Base-by-base conservation (phyloP, 371 early-diverging fungal genomes). In the Syncephalastrum sp. region DNA sequence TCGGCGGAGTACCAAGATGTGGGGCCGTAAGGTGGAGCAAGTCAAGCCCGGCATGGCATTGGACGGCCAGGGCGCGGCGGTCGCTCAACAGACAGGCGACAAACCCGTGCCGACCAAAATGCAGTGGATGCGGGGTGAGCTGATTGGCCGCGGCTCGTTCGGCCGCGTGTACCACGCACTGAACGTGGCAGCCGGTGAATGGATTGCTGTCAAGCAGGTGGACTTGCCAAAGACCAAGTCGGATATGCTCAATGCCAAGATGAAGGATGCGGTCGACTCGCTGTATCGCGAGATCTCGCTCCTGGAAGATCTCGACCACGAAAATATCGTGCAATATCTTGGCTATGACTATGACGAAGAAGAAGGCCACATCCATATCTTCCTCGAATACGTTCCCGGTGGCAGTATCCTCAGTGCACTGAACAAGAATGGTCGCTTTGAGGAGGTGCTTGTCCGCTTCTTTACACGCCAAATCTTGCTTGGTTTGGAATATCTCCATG, bases 161-260 rank as follows among this genome's bases (percentile, higher is more conserved):
- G 99, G 98, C 7, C 82, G 86, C 56, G 99, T 99, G 1, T 99
- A 92, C 61, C 88, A 90, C 57, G 99, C 94, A 4, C 82, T 93
- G 69, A 92, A 95, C 68, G 75, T 88, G 14, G 83, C 82, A 45
- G 91, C 90, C 4, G 91, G 93, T 6, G 92, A 89, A 57, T 82
- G 96, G 56, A 94, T 99, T 84, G 99, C 99, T 0, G 95, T 98
- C 38, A 99, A 99, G 74, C 94, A 96, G 74, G 98, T 99, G 3
- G 92, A 92, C 62, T 60, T 94, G 41, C 90, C 93, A 2, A 74
- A 66, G 8, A 85, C 77, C 17, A 84, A 78, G 46, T 70, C 83
- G 2, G 84, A 82, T 33, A 64, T 63, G 53, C 25, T 61, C 12
- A 70, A 72, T n/a, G 67, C 61, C 4, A 70, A 72, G 23, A 52